phyloP scores from a whole-genome alignment of 176 grass and related monocot genomes.

The Coix lacrymajobi region DNA sequence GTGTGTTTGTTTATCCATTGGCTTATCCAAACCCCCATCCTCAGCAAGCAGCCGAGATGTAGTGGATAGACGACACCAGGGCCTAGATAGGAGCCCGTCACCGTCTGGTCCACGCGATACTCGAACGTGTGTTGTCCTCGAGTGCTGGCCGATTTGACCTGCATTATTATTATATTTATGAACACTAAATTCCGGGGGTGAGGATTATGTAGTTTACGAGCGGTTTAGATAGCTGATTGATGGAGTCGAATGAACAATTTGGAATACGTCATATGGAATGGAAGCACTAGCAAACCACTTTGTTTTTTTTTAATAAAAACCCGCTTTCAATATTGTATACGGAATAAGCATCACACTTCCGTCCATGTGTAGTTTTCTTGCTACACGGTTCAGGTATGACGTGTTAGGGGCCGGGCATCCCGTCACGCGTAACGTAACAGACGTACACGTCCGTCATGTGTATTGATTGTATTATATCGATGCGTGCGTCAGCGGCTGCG shows the following conservation, averaged over 20 bases:
- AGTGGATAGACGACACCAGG: neutral
- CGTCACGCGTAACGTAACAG: no score
- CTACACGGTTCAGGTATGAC: neutral
- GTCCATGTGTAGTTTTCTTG: neutral
- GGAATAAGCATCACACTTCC: no score
- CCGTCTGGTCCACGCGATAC: conserved; percentile 12
- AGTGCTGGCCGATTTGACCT: neutral
- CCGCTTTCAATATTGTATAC: no score
- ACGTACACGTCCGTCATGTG: no score
- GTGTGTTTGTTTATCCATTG: neutral
- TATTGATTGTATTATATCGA: neutral
- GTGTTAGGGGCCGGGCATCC: no score
- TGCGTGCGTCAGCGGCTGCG: neutral
- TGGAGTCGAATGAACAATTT: neutral
- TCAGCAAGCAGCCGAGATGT: neutral
- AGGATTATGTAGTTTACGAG: neutral
- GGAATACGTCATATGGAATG: neutral
- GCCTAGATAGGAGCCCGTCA: neutral
- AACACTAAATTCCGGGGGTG: neutral
- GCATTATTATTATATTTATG: neutral
- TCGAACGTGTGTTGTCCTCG: neutral
- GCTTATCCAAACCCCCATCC: neutral
- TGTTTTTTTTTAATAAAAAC: neutral
- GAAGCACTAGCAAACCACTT: no score
- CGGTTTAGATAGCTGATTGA: neutral